Evolutionary conservation across 768 basidiomycete genomes (phyloP), one percentile per base, ranked within the genome.

Genomic region (Mycena haematopus): DNA sequence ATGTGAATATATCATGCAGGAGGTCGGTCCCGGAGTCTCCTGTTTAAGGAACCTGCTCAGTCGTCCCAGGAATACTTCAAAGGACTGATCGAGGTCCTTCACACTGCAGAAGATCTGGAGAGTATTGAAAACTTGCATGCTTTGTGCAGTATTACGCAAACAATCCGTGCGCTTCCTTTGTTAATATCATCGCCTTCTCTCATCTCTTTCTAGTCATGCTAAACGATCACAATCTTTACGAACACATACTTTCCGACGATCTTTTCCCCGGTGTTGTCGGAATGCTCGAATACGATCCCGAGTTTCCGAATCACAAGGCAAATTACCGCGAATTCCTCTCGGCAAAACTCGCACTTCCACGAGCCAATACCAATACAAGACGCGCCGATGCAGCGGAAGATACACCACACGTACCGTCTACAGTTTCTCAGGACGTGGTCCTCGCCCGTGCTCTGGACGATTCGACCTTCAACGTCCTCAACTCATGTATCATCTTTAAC

Each of bases 251-350:
- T 40, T 90, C 93, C 58, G 96, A 99, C 70, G 92, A 95, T 38
- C 78, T 95, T 56, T 99, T 97, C 77, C 85, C 91, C 66, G 95
- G 93, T 52, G 92, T 98, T 51, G 87, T 96, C 44, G 95, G 96
- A 49, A 96, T 99, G 83, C 87, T 99, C 65, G 97, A 99, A 83
- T 99, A 99, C 74, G 96, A 99, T 71, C 95, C 96, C 65, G 96
- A 98, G 68, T 99, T 96, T 73, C 96, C 96, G 22, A 82, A 79
- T n/a, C 89, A 96, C 78, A 98, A 98, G 78, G 97, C 96, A 53
- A 93, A 95, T 70, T 99, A 98, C 74, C 95, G 96, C 54, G 91
- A 96, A 62, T 97, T 98, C 73, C 86, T 98, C 38, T 83, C 87
- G n/a, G 54, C 83, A 91, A 68, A 88, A 86, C 11, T 83, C 92